Evolutionary conservation across 805 yeast genomes (phyloP).

Genomic region (Sungouiella thailandica): DNA sequence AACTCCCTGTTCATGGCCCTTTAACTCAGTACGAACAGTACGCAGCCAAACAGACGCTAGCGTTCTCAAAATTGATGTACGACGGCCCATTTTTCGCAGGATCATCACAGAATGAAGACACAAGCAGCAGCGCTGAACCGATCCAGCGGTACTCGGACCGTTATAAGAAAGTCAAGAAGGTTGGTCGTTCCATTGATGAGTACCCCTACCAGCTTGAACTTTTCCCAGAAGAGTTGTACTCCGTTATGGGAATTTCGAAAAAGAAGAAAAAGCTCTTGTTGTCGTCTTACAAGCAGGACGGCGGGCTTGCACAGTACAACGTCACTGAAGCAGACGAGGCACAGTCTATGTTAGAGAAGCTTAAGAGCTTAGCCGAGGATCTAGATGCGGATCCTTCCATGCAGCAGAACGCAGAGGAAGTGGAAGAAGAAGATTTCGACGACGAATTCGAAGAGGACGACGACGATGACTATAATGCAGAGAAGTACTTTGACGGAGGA

Average conservation of each 20-base stretch:
- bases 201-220: constrained; percentile 69
- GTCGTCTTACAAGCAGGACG: constrained; percentile 36
- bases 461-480: constrained; percentile 77
- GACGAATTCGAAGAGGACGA: constrained; percentile 71
- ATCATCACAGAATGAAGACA: constrained; percentile 28
- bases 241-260: constrained; percentile 61
- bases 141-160: constrained; percentile 78
- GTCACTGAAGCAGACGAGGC: constrained; percentile 26
- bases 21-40: constrained; percentile 46
- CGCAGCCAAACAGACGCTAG: constrained; percentile 51
- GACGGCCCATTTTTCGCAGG: constrained; percentile 72
- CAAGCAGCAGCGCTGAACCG: constrained; percentile 46
- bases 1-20: constrained; percentile 63
- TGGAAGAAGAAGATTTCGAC: constrained; percentile 50
- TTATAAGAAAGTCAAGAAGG: constrained; percentile 64
- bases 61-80: constrained; percentile 46
- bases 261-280: constrained; percentile 46
- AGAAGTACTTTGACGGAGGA: constrained; percentile 69
- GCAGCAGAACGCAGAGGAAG: constrained; percentile 37
- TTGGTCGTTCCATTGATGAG: constrained; percentile 68
- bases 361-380: constrained; percentile 39
- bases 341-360: constrained; percentile 36
- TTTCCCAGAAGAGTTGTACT: constrained; percentile 74
- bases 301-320: constrained; percentile 32
- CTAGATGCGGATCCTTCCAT: constrained; percentile 37